A percentile compares a stretch with the other conserved stretches of the same genome.
Evolutionary conservation across 2,329 filamentous ascomycete species (phyloP).

Genomic region (Thermoascus crustaceus): DNA sequence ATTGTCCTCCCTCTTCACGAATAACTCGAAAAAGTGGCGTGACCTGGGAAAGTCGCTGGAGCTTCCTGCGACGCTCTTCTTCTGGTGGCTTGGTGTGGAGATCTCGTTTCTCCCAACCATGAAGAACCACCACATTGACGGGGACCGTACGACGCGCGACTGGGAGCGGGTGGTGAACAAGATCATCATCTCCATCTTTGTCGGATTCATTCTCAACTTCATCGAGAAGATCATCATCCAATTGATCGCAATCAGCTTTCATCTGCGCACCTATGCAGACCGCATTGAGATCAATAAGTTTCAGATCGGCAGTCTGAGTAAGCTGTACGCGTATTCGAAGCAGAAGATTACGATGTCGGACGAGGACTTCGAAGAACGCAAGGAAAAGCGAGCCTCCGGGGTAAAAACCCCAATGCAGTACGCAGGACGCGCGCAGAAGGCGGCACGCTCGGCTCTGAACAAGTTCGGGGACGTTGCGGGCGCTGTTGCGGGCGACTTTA

Average conservation of each 20-base stretch:
- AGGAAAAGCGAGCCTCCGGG: conserved; percentile 45
- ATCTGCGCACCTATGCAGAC: conserved; percentile 80
- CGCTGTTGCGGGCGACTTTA: conserved; percentile 84
- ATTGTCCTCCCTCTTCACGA: conserved; percentile 68
- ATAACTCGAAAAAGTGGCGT: conserved; percentile 86
- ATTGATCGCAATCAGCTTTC: conserved; percentile 88
- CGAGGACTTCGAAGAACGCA: conserved; percentile 62
- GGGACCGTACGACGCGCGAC: conserved; percentile 42
- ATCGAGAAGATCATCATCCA: conserved; percentile 91
- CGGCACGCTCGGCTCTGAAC: conserved; percentile 65
- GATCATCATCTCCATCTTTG: conserved; percentile 76
- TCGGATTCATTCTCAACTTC: conserved; percentile 71
- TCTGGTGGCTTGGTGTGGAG: conserved; percentile 84
- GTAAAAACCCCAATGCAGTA: conserved; percentile 65
- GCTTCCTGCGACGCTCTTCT: conserved; percentile 74
- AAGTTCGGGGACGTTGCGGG: conserved; percentile 81
- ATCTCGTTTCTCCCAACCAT: conserved; percentile 80
- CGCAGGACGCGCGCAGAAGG: conserved; percentile 61
- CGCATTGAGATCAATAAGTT: conserved; percentile 90
- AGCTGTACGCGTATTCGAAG: conserved; percentile 58
- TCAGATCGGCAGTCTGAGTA: conserved; percentile 62
- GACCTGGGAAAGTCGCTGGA: conserved; percentile 82
- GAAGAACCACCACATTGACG: conserved; percentile 53
- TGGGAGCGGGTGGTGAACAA: conserved; percentile 82
- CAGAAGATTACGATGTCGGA: conserved; percentile 61